Evolutionary conservation across 768 basidiomycete species (phyloP), one percentile per base, ranked within the genome.

Genomic region (Kwoniella sp.): DNA sequence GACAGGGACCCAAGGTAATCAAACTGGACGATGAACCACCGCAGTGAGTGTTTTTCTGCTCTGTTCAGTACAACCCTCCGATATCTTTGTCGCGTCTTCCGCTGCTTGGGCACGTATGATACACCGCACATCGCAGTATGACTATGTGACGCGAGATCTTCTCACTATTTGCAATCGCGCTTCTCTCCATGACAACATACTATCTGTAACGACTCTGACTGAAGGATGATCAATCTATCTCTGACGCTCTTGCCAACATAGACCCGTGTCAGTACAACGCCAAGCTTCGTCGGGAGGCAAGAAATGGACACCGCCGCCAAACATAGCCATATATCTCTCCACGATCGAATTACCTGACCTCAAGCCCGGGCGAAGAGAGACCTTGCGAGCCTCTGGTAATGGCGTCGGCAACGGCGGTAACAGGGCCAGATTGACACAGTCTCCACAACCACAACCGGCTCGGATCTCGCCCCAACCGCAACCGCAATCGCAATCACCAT

Each of bases 261-360:
- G 25, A 25, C 54, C 37, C 8, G n/a, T 41, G n/a, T 23, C 34
- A n/a, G 30, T 29, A 29, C 54, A 55, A 28, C 26, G 23, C 11
- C 50, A 23, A 9, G 4, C 23, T 51, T 51, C 50, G 9, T 45
- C 41, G 20, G 41, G 15, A 9, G 41, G 29, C 29, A 50, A 55
- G 34, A 37, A 28, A 25, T 79, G 75, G 68, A 59, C 60, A 17
- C 70, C 77, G 0, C 72, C 75, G 1, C 73, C 67, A 4, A 78
- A 73, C 26, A 76, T 81, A 22, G 61, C 74, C 20, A 75, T 81
- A 29, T 81, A 75, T 45, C 65, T 79, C 1, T 79, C 78, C 13
- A 78, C 74, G 15, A 79, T 81, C 52, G 76, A 81, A 31, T 53
- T 81, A 29, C 78, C 79, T 7, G 79, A 81, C 52, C 67, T 81